Conservation (phyloP, 352 stramenopile species). For the Phytophthora uliginosa region DNA sequence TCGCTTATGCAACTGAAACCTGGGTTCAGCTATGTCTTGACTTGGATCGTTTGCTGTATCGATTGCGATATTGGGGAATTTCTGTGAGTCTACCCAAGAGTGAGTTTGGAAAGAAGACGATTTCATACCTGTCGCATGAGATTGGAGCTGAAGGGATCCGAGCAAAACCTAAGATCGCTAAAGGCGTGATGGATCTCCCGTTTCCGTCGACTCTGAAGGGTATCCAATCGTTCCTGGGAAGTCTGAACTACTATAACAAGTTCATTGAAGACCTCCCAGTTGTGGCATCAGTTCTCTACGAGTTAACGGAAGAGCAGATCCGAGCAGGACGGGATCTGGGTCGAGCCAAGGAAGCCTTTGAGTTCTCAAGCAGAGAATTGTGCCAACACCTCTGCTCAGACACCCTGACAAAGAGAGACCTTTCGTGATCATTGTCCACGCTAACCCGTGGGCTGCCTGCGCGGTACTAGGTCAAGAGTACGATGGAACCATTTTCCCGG, state of each 20-base stretch:
- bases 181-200: background rate
- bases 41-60: background rate
- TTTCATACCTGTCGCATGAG: background rate
- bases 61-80: background rate
- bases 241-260: conserved; percentile 7
- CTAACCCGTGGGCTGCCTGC: conserved; percentile 1
- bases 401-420: background rate
- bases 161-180: background rate
- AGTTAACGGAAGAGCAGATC: background rate
- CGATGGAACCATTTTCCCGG: background rate
- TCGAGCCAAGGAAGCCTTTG: conserved; percentile 3
- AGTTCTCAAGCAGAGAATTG: background rate
- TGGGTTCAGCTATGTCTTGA: background rate
- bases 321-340: background rate
- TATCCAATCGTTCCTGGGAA: background rate
- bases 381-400: background rate
- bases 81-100: conserved; percentile 1
- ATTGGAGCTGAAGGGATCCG: conserved; percentile 1
- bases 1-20: background rate
- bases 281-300: background rate
- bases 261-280: conserved; percentile 7
- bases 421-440: conserved; percentile 5
- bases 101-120: background rate
- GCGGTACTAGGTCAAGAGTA: conserved; percentile 4
- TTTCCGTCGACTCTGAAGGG: background rate